Conservation (phyloP, 202 grass and related monocot genomes). For the Brachypodium distachyon region DNA sequence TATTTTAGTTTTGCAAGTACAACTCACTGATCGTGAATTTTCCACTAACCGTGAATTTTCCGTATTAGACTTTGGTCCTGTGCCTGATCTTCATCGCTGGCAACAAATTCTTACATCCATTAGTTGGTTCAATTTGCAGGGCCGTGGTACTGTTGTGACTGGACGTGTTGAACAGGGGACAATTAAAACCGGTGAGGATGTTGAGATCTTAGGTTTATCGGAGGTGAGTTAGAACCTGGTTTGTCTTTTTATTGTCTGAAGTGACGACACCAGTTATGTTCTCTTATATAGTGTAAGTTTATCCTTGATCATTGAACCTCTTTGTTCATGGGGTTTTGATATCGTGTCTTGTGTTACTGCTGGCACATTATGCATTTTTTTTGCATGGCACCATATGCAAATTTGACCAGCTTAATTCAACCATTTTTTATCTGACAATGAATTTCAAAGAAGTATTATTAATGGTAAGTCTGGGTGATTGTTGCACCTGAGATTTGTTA, state of each 20-base stretch:
- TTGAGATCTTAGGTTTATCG: constrained; percentile 81
- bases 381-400: background rate
- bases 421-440: too few species aligned
- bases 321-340: background rate
- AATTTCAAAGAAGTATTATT: background rate
- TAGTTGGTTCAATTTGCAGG: constrained; percentile 30
- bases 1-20: background rate
- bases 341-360: background rate
- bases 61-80: background rate
- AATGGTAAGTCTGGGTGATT: background rate
- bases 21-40: too few species aligned
- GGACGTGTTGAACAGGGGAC: constrained; percentile 88
- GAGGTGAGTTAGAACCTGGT: constrained; percentile 37
- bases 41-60: too few species aligned
- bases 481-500: background rate
- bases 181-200: constrained; percentile 96
- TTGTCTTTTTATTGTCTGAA: background rate
- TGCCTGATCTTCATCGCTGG: background rate
- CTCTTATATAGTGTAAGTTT: background rate
- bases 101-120: background rate
- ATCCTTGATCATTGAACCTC: background rate
- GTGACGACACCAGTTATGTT: background rate
- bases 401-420: background rate
- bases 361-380: background rate
- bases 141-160: constrained; percentile 94